phyloP scores from a whole-genome alignment of 805 yeast genomes.

The Yamadazyma scolyti region DNA sequence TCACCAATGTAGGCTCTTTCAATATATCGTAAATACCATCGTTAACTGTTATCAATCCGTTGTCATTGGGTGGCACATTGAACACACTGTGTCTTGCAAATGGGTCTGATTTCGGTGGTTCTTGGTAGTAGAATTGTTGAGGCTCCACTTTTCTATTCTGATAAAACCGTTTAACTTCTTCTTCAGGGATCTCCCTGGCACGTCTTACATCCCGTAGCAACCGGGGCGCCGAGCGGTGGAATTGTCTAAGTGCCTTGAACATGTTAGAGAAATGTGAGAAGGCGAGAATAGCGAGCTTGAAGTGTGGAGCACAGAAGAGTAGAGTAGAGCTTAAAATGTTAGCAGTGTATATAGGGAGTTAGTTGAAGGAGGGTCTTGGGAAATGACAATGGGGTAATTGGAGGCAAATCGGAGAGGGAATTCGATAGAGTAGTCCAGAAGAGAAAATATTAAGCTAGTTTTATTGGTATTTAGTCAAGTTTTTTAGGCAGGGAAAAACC shows the following conservation, averaged over 20 bases:
- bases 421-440: too few species aligned
- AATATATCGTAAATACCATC: constrained; percentile 64
- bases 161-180: constrained; percentile 25
- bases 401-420: too few species aligned
- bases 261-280: background rate
- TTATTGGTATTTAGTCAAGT: too few species aligned
- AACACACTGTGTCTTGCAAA: constrained; percentile 29
- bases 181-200: constrained; percentile 32
- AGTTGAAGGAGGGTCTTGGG: too few species aligned
- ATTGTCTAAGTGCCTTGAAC: background rate
- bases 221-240: background rate
- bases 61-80: constrained; percentile 34
- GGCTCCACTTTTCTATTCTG: constrained; percentile 9
- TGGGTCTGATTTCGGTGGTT: constrained; percentile 20
- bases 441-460: too few species aligned
- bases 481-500: constrained; percentile 10
- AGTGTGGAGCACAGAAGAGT: too few species aligned
- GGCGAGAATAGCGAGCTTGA: too few species aligned
- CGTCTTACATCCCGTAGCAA: constrained; percentile 11
- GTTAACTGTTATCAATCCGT: constrained; percentile 49
- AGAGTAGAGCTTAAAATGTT: too few species aligned
- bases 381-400: too few species aligned
- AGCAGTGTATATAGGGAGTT: too few species aligned
- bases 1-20: constrained; percentile 77
- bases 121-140: constrained; percentile 15